Evolutionary conservation across 1,139 yeast species (phyloP), one percentile per base, ranked within the genome.

Genomic region (Geotrichum fermentans): DNA sequence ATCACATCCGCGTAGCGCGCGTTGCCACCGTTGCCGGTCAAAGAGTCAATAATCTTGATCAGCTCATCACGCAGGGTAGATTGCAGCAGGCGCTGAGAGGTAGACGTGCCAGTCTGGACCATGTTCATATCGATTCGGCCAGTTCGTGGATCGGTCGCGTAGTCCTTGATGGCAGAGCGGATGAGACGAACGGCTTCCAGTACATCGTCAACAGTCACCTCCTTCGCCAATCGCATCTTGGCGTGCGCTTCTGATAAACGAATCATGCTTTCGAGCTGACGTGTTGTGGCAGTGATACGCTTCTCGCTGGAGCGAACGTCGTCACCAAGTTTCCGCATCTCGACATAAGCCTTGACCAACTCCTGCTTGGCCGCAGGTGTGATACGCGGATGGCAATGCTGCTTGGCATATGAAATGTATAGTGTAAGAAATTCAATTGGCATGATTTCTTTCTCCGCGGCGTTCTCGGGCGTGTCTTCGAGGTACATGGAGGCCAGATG

Each of bases 81-180:
- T 58, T 81, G 84, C 61, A 83, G 67, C 60, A 83, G 79, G 64
- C 97, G 76, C 66, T 90, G 96, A 3, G 94, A 87, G 1, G 87
- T 77, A 0, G 97, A 87, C 34, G 94, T 89, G 51, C 98, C 98
- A 0, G 97, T 92, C 69, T 90, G 97, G 30, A 92, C 89, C 68
- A 94, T 74, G 66, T 89, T 97, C 97, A 92, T 89, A 65, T 94
- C 98, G 58, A 92, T 92, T 61, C 92, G 79, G 37, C 99, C 99
- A 0, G 98, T 90, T 38, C 84, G 74, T 29, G 97, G 98, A 69
- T 92, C 99, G 7, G 97, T 92, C 14, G 99, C 99, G 66, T 92
- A 94, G 58, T 92, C 97, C 67, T 92, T 92, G 57, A 92, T 87
- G 20, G 99, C 99, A 10, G 95, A 78, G 59, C 86, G 83, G 64